phyloP scores from a whole-genome alignment of 2,329 filamentous ascomycete species.

The Sporothrix curviconia region DNA sequence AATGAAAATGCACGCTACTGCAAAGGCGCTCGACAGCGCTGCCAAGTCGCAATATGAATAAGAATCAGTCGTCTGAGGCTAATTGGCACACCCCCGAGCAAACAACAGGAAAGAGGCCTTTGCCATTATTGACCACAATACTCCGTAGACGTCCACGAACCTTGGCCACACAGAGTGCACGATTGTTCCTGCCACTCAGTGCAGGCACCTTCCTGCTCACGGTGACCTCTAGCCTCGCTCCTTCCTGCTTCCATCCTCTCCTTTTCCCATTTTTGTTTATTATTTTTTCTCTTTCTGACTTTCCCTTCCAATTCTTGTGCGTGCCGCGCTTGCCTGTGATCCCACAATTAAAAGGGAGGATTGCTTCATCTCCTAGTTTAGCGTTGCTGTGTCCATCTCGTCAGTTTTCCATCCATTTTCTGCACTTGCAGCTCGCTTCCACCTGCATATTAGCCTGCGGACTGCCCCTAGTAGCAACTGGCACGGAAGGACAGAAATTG shows the following conservation, averaged over 20 bases:
- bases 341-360: not conserved
- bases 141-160: too few relatives aligned
- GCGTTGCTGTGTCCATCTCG: not conserved
- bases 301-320: too few relatives aligned
- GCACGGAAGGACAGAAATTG: too few relatives aligned
- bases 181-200: too few relatives aligned
- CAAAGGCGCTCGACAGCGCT: not conserved
- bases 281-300: not conserved
- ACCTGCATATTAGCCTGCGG: not conserved
- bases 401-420: not conserved
- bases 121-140: too few relatives aligned
- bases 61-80: too few relatives aligned
- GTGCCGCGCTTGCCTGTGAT: not conserved
- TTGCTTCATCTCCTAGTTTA: not conserved
- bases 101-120: too few relatives aligned
- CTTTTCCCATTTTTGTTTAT: not conserved
- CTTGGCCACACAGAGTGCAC: too few relatives aligned
- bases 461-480: not conserved
- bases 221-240: not conserved
- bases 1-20: conserved; percentile 9
- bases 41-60: not conserved
- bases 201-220: not conserved
- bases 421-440: not conserved
- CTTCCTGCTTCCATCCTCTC: not conserved
- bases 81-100: not conserved